Percentiles rank a stretch among this genome's conserved stretches.
These are phyloP conservation scores for Collybiopsis confluens DNA, from an alignment of 768 basidiomycete genomes.

Conservation along the genomic window DNA sequence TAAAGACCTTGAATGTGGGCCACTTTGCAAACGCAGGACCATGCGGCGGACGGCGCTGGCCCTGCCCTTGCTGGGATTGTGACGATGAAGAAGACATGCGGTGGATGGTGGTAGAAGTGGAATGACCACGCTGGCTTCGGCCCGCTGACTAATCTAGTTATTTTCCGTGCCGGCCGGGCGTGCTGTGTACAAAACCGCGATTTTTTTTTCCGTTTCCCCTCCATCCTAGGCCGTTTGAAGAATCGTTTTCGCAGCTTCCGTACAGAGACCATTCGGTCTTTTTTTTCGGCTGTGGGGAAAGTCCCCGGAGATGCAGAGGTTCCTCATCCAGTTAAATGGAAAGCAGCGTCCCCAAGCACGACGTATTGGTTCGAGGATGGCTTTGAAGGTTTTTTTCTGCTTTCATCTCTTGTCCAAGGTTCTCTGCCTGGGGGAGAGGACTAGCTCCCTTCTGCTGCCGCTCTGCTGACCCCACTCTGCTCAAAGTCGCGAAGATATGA, in stretches of 20 bases:
- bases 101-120: not conserved
- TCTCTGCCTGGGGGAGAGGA: slow-evolving; percentile 17
- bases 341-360: slow-evolving; percentile 72
- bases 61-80: slow-evolving; percentile 14
- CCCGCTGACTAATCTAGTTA: not conserved
- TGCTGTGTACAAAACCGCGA: no score
- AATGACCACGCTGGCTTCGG: not conserved
- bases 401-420: no score
- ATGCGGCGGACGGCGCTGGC: slow-evolving; percentile 24
- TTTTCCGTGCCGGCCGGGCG: no score
- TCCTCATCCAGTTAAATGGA: slow-evolving; percentile 52
- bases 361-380: slow-evolving; percentile 50
- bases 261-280: slow-evolving; percentile 53
- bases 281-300: slow-evolving; percentile 81
- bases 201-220: slow-evolving; percentile 24
- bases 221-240: slow-evolving; percentile 77
- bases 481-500: slow-evolving; percentile 73
- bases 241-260: slow-evolving; percentile 84
- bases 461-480: slow-evolving; percentile 48
- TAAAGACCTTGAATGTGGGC: slow-evolving; percentile 52
- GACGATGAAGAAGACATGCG: slow-evolving; percentile 2
- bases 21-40: slow-evolving; percentile 41
- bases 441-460: slow-evolving; percentile 46
- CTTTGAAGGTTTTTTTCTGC: slow-evolving; percentile 41
- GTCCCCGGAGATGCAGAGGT: slow-evolving; percentile 88